Evolutionary conservation across 805 yeast genomes (phyloP).

Genomic region (Candida ulmi): DNA sequence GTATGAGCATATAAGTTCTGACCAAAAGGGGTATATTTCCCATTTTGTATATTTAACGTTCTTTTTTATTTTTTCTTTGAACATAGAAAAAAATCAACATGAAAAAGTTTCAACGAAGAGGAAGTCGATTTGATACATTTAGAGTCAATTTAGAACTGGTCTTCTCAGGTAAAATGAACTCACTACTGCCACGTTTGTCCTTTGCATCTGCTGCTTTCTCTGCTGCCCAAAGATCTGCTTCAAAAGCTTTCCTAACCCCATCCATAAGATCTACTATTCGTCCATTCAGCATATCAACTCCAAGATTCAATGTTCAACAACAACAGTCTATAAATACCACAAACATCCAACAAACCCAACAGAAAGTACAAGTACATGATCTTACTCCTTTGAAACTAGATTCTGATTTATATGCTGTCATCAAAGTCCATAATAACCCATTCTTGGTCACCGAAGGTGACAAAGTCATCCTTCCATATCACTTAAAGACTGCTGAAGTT

Average conservation of each 20-base stretch:
- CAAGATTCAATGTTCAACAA: conserved; percentile 4
- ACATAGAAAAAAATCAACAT: too few relatives aligned
- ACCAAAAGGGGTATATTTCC: too few relatives aligned
- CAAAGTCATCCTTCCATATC: conserved; percentile 70
- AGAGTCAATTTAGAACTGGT: background rate
- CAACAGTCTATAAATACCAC: background rate
- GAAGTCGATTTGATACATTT: background rate
- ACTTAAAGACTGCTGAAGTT: conserved; percentile 66
- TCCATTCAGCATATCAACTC: conserved; percentile 8
- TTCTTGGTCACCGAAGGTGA: conserved; percentile 92
- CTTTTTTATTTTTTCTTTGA: too few relatives aligned
- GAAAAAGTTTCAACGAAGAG: background rate
- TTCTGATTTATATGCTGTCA: conserved; percentile 71
- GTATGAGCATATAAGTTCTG: too few relatives aligned
- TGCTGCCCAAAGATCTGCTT: background rate
- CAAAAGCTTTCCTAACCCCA: background rate
- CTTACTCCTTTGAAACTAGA: conserved; percentile 61
- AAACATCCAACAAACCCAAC: background rate
- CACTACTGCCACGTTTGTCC: background rate
- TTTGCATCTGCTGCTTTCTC: background rate
- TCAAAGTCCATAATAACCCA: conserved; percentile 77
- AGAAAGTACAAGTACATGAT: conserved; percentile 24
- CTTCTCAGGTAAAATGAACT: background rate
- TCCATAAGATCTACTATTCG: background rate
- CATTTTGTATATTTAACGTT: too few relatives aligned